These are phyloP conservation scores for Monosporascus sp. DNA, from an alignment of 2,329 filamentous ascomycete species.

Conservation along the genomic window DNA sequence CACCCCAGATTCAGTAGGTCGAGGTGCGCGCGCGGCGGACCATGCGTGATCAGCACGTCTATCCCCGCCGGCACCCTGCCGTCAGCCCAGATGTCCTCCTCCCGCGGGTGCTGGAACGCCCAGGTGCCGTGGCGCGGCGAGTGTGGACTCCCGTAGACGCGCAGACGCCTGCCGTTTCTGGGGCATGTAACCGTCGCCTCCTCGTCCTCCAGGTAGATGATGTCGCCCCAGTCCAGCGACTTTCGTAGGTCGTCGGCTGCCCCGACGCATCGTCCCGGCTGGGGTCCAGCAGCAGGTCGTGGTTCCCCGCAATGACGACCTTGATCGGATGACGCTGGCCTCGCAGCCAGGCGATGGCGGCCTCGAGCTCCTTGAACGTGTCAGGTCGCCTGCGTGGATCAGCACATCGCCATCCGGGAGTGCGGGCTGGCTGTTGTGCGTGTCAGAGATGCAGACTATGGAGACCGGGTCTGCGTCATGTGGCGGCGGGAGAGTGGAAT, in stretches of 20 bases:
- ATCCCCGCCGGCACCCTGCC: conserved; percentile 12
- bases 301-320: conserved; percentile 42
- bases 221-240: conserved; percentile 27
- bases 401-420: conserved; percentile 39
- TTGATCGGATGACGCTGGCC: conserved; percentile 36
- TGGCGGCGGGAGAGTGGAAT: neutral
- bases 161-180: conserved; percentile 24
- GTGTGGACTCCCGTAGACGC: conserved; percentile 31
- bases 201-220: conserved; percentile 29
- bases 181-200: conserved; percentile 17
- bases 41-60: conserved; percentile 36
- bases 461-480: conserved; percentile 12
- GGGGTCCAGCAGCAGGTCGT: conserved; percentile 32
- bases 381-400: conserved; percentile 45
- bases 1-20: conserved; percentile 30
- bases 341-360: conserved; percentile 36
- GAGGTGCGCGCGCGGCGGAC: conserved; percentile 30
- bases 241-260: conserved; percentile 7
- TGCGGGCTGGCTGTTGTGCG: conserved; percentile 32
- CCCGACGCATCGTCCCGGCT: conserved; percentile 14
- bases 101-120: conserved; percentile 36
- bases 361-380: conserved; percentile 35
- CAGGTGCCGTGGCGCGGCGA: conserved; percentile 30
- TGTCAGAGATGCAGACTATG: conserved; percentile 41
- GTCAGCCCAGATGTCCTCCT: conserved; percentile 18